A percentile compares a stretch with the other conserved stretches of the same genome.
Conservation (phyloP, 1,139 yeast genomes). For the Yarrowia galli region DNA sequence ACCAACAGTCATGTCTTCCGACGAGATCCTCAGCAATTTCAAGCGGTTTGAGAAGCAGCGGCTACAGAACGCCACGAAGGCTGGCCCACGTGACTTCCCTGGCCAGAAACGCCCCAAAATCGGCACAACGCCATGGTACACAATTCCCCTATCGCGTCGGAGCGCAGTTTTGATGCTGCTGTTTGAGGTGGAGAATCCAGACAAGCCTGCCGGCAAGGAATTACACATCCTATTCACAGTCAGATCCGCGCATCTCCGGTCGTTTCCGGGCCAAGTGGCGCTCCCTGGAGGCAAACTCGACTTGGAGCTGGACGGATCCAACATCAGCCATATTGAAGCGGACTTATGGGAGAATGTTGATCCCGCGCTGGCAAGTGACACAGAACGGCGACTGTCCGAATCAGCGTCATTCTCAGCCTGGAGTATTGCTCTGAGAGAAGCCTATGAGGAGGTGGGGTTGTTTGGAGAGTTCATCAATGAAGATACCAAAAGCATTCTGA, state of each 20-base stretch:
- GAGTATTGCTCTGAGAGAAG: constrained; percentile 75
- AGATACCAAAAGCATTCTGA: constrained; percentile 17
- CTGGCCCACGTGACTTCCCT: constrained; percentile 16
- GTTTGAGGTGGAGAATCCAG: constrained; percentile 59
- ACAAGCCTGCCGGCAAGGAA: constrained; percentile 59
- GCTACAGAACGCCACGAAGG: constrained; percentile 10
- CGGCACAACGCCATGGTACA: constrained; percentile 26
- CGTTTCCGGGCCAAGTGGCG: constrained; percentile 81
- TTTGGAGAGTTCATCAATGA: constrained; percentile 45
- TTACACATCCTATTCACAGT: constrained; percentile 73
- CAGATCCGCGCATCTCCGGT: constrained; percentile 66
- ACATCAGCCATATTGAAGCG: constrained; percentile 24
- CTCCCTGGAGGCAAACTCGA: constrained; percentile 88
- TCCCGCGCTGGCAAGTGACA: background rate
- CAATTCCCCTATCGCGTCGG: constrained; percentile 22
- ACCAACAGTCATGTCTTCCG: constrained; percentile 24
- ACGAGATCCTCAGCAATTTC: constrained; percentile 14
- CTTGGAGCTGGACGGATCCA: constrained; percentile 59
- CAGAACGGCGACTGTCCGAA: background rate
- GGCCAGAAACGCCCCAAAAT: constrained; percentile 35
- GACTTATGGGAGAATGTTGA: constrained; percentile 35
- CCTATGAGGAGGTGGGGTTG: constrained; percentile 79
- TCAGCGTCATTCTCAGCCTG: constrained; percentile 51
- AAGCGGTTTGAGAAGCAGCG: constrained; percentile 31
- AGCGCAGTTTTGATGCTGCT: constrained; percentile 69